Evolutionary conservation across 768 basidiomycete genomes (phyloP), one percentile per base, ranked within the genome.

Genomic region (Boletus huronensis): DNA sequence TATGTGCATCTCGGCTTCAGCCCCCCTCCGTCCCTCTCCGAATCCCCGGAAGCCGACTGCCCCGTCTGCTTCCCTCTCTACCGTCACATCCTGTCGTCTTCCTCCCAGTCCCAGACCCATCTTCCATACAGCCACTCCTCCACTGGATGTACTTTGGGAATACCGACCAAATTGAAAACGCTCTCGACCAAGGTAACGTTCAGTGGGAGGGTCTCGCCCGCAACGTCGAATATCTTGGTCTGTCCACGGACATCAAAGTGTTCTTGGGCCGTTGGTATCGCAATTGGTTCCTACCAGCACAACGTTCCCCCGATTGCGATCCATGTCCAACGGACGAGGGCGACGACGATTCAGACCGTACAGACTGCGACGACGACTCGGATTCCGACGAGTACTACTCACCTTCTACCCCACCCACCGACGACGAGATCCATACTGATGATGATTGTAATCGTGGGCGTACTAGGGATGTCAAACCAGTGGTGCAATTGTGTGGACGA

Each of bases 121-220:
- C 78, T 0, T 89, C 87, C 8, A 81, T 92, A 69, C 83, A 84
- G 32, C 74, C 84, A 25, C 80, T 92, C 61, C 72, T 89, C 59
- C 84, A 89, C 62, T 91, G 85, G 84, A 83, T 89, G 79, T 90
- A 90, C 73, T 92, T 89, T 70, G 91, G 90, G 29, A 76, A 80
- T 57, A 82, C 82, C 13, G 70, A 74, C 40, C 77, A 76, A 50
- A 85, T 96, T 62, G 82, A 87, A 63, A 77, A 82, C 23, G 84
- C 81, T 39, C 80, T 96, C 13, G 79, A 82, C 56, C 72, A 76
- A 19, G 84, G 86, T 19, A 69, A 76, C 48, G 78, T 92, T 42
- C 81, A 82, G 44, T 95, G 92, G 93, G 88, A 93, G 62, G 90
- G 90, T 28, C 76, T 95, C 56, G 90, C 90, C 19, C 83, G 87